Percentiles rank a stretch among this genome's conserved stretches.
Conservation (phyloP, 2,329 filamentous ascomycete species). For the Bipolaris victoriae region DNA sequence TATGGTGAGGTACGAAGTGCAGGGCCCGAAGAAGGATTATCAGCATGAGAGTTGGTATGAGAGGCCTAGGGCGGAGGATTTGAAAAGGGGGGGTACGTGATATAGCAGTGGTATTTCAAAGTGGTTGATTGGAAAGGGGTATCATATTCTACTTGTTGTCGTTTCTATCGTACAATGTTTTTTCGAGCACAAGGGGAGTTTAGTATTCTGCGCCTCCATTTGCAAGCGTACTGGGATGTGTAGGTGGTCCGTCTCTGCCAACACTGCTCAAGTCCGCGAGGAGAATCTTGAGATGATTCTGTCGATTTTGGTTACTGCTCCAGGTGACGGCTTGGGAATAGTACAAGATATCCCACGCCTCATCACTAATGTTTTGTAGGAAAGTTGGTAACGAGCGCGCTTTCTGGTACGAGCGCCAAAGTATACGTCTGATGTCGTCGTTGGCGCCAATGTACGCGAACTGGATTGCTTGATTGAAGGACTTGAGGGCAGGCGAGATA, state of each 20-base stretch:
- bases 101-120: neutral
- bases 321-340: constrained; percentile 49
- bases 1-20: constrained; percentile 67
- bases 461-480: constrained; percentile 46
- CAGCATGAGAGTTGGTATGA: constrained; percentile 49
- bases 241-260: constrained; percentile 45
- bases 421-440: constrained; percentile 42
- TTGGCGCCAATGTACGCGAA: constrained; percentile 46
- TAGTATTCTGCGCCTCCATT: constrained; percentile 10
- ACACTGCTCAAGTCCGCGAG: constrained; percentile 39
- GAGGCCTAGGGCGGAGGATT: constrained; percentile 13
- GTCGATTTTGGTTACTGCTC: constrained; percentile 42
- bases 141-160: constrained; percentile 1
- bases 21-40: constrained; percentile 77
- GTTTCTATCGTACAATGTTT: constrained; percentile 7
- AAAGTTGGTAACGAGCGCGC: constrained; percentile 43
- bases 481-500: constrained; percentile 38
- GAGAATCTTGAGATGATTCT: constrained; percentile 37
- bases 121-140: constrained; percentile 3
- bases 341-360: constrained; percentile 49
- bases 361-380: constrained; percentile 39
- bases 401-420: constrained; percentile 46
- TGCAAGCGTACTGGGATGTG: constrained; percentile 34
- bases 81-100: neutral
- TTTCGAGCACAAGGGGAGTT: no score